Evolutionary conservation across 1,284 basidiomycete genomes (phyloP), one percentile per base, ranked within the genome.

Genomic region (Apiotrichum veenhuisii): DNA sequence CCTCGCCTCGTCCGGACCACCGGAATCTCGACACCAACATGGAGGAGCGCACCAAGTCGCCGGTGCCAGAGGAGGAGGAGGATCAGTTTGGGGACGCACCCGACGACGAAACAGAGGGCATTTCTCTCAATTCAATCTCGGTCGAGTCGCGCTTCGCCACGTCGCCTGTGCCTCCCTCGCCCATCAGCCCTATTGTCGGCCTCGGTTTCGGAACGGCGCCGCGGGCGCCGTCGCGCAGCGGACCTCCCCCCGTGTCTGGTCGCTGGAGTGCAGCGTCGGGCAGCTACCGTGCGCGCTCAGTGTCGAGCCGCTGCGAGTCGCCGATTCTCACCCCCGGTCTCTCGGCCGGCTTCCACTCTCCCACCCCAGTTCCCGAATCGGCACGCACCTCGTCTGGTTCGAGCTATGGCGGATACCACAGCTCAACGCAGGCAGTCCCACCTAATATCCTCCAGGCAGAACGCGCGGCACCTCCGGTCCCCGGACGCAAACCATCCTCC

Each of bases 21-120:
- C 36, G 49, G 20, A 27, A 48, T 14, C 52, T 49, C 3, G 27
- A 34, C n/a, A 38, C 59, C 20, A 63, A 62, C n/a, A 64, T 65
- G 18, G 70, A 71, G 25, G 26, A 40, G 26, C 49, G 40, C 11
- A 27, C 23, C 11, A 27, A 36, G 18, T 36, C 38, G 4, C 26
- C 49, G 5, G 23, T 38, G 1, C 18, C 14, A 4, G 49, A 50
- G 36, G 47, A 49, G 38, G 38, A 22, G 10, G 61, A 69, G 42
- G 76, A 77, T 47, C 80, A 80, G 52, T 83, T 82, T 56, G 81
- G 81, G 34, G 81, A 83, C 68, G 81, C 81, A 5, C 80, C 81
- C 40, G 81, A 82, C 60, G 81, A 82, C 58, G 69, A 78, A 51
- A 75, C 75, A 18, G 76, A 75, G 38, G 57, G 59, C 20, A 57